Evolutionary conservation across 495 filamentous ascomycete species (phyloP).

Genomic region (Hypoxylon perforatum): DNA sequence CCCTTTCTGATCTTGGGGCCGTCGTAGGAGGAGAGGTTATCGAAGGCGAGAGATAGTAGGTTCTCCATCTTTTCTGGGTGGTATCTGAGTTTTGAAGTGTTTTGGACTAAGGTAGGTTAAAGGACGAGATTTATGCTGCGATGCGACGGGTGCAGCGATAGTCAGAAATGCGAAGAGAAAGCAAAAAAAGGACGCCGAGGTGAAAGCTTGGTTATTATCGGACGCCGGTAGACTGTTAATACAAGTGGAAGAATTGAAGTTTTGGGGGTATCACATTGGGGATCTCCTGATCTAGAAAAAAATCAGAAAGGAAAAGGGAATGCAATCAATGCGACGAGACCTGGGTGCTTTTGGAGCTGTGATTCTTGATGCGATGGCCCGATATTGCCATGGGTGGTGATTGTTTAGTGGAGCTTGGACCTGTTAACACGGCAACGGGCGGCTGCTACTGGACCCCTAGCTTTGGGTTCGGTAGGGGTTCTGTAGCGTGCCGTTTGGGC

Average conservation of each 20-base stretch:
- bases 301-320: conserved; percentile 19
- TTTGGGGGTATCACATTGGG: conserved; percentile 29
- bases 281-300: conserved; percentile 26
- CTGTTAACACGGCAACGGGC: conserved; percentile 44
- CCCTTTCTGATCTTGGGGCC: conserved; percentile 90
- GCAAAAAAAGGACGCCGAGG: conserved; percentile 32
- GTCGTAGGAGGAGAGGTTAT: conserved; percentile 95
- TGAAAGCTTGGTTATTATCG: conserved; percentile 4
- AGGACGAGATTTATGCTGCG: conserved; percentile 6
- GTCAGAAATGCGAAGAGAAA: conserved; percentile 4
- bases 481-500: conserved; percentile 3
- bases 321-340: background rate
- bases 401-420: conserved; percentile 32
- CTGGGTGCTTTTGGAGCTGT: conserved; percentile 11
- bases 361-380: conserved; percentile 25
- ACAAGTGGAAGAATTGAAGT: conserved; percentile 46
- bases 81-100: background rate
- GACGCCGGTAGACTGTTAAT: conserved; percentile 46
- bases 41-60: conserved; percentile 91
- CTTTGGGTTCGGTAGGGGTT: conserved; percentile 9
- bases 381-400: conserved; percentile 21
- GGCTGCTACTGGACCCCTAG: background rate
- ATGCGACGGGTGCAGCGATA: conserved; percentile 11
- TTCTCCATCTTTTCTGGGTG: conserved; percentile 78
- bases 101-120: background rate